Percentiles rank a stretch among this genome's conserved stretches.
These are phyloP conservation scores for Dothiorella sarmentorum DNA, from an alignment of 2,329 filamentous ascomycete genomes.

Conservation along the genomic window DNA sequence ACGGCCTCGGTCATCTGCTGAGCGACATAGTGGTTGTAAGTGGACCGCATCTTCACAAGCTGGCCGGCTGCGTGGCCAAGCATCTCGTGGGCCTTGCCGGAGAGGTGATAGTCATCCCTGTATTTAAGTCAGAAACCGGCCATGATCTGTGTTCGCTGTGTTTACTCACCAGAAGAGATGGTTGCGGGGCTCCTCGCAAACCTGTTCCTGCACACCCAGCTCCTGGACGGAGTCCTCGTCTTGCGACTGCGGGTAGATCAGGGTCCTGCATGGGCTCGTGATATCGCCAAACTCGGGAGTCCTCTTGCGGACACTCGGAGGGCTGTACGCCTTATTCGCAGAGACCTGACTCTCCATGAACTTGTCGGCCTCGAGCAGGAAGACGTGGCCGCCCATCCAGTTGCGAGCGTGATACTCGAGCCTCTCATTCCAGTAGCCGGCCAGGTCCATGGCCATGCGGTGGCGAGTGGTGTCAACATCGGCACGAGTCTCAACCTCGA, in stretches of 20 bases:
- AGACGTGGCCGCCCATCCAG: slow-evolving; percentile 33
- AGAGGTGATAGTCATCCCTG: slow-evolving; percentile 36
- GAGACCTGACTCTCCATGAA: slow-evolving; percentile 34
- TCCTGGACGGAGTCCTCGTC: slow-evolving; percentile 20
- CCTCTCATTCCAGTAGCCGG: slow-evolving; percentile 35
- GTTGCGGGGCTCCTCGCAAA: slow-evolving; percentile 30
- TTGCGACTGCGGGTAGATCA: slow-evolving; percentile 12
- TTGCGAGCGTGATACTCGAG: slow-evolving; percentile 28
- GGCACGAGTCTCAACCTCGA: slow-evolving; percentile 23
- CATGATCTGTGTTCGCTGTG: no score
- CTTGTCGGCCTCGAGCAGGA: slow-evolving; percentile 33
- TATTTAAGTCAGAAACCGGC: neutral
- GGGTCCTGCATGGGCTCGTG: slow-evolving; percentile 31
- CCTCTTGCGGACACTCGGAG: slow-evolving; percentile 30
- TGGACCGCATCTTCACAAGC: slow-evolving; percentile 15
- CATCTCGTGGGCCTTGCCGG: slow-evolving; percentile 29
- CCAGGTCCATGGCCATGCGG: slow-evolving; percentile 33
- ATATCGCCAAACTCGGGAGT: slow-evolving; percentile 34
- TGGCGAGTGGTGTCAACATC: slow-evolving; percentile 28
- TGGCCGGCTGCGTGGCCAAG: slow-evolving; percentile 13
- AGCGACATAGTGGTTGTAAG: slow-evolving; percentile 18
- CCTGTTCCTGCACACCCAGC: slow-evolving; percentile 13
- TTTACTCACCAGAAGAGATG: slow-evolving; percentile 35
- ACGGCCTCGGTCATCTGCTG: slow-evolving; percentile 12
- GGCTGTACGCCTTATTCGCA: slow-evolving; percentile 30